These are phyloP conservation scores for Mallotus nudiflorus DNA, from an alignment of 345 rosid species.

Conservation along the genomic window DNA sequence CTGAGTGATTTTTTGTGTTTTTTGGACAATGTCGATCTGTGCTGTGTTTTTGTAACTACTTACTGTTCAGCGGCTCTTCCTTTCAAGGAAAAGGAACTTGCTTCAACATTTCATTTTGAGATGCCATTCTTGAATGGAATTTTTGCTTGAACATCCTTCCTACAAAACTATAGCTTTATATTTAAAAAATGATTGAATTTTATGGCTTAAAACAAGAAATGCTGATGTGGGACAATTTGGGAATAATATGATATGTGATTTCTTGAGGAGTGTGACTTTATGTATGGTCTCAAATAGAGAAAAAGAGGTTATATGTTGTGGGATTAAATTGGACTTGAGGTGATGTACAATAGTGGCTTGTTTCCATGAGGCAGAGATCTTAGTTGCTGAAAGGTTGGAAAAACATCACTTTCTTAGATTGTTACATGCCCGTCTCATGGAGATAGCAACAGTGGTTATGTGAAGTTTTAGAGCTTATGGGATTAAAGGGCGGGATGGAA, in stretches of 20 bases:
- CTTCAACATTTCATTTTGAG: background rate
- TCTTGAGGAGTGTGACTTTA: background rate
- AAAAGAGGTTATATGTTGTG: background rate
- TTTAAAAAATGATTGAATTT: background rate
- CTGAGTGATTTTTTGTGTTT: background rate
- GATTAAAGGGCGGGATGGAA: background rate
- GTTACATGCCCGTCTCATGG: background rate
- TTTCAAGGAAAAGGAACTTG: background rate
- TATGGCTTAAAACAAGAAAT: background rate
- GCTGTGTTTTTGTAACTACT: background rate
- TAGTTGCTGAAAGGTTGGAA: background rate
- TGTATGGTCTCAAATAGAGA: background rate
- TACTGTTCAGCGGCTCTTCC: too few relatives aligned
- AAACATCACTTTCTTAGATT: background rate
- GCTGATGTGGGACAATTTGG: background rate
- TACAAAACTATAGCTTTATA: background rate
- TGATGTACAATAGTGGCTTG: background rate
- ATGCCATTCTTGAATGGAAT: background rate
- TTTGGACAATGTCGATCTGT: background rate
- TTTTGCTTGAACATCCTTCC: background rate
- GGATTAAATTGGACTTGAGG: background rate
- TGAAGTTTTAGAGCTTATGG: background rate
- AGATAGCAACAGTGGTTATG: background rate
- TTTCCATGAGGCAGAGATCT: background rate
- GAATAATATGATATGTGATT: background rate